phyloP scores from a whole-genome alignment of 2,329 filamentous ascomycete species.

The Aureobasidium melanogenum region DNA sequence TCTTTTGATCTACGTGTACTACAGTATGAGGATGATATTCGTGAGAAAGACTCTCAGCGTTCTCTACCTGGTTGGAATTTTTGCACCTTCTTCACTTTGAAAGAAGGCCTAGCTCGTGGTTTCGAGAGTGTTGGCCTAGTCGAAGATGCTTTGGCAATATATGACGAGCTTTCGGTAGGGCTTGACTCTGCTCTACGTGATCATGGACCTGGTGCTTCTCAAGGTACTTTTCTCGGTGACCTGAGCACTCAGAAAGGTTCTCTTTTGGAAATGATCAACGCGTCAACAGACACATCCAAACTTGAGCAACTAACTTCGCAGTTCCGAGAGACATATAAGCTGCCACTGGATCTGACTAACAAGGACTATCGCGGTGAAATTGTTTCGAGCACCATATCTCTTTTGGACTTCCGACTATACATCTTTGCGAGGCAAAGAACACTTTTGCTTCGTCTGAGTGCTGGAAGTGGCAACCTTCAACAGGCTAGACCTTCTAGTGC shows the following conservation, averaged over 20 bases:
- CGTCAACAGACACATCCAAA: background rate
- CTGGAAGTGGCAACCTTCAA: conserved; percentile 10
- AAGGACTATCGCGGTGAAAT: conserved; percentile 91
- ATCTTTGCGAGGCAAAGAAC: conserved; percentile 84
- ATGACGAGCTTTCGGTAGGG: conserved; percentile 85
- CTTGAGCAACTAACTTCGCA: background rate
- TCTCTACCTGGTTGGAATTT: conserved; percentile 95
- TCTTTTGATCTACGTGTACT: conserved; percentile 86
- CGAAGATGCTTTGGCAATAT: conserved; percentile 88
- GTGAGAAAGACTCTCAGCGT: conserved; percentile 82
- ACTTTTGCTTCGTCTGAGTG: conserved; percentile 66
- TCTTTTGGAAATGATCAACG: background rate
- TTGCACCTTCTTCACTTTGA: conserved; percentile 96
- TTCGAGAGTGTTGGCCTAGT: conserved; percentile 95
- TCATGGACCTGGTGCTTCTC: conserved; percentile 47
- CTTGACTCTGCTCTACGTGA: conserved; percentile 76
- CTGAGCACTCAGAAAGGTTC: conserved; percentile 11
- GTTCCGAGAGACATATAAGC: conserved; percentile 19
- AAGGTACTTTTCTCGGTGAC: conserved; percentile 13
- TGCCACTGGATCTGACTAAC: conserved; percentile 32
- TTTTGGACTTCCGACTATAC: conserved; percentile 93
- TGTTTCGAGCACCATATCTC: conserved; percentile 84
- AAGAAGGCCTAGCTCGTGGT: conserved; percentile 84
- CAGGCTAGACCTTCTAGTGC: background rate
- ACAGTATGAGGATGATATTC: conserved; percentile 96